Evolutionary conservation across 108 stramenopile species (phyloP).

Genomic region (Stephanodiscus triporus): DNA sequence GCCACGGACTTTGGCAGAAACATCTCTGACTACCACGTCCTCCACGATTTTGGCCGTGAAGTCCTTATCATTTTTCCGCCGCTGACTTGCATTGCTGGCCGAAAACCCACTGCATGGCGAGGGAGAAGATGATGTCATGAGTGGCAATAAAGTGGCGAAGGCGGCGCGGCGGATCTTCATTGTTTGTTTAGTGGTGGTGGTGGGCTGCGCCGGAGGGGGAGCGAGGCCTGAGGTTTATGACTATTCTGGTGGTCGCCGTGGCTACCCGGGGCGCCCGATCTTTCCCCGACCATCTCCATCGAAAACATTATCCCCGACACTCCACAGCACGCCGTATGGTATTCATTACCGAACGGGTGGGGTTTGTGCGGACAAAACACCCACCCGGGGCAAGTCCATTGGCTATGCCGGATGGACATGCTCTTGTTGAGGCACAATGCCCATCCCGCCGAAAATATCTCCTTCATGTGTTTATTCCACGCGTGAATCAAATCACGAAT

Average conservation of each 20-base stretch:
- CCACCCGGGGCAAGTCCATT: slow-evolving; percentile 36
- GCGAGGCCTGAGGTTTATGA: too few relatives aligned
- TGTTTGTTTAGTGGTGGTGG: not conserved
- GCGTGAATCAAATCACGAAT: too few relatives aligned
- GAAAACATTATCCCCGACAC: slow-evolving; percentile 30
- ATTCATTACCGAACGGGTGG: slow-evolving; percentile 50
- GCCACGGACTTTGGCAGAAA: slow-evolving; percentile 7
- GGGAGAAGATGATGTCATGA: not conserved
- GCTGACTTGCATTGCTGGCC: not conserved
- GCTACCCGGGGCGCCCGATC: too few relatives aligned
- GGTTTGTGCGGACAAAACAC: slow-evolving; percentile 46
- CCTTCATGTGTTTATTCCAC: too few relatives aligned
- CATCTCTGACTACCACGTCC: slow-evolving; percentile 11
- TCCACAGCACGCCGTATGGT: slow-evolving; percentile 41
- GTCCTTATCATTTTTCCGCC: slow-evolving; percentile 1
- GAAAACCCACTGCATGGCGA: slow-evolving; percentile 12
- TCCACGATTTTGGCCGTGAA: slow-evolving; percentile 13
- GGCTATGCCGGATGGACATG: slow-evolving; percentile 30
- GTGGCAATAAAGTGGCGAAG: not conserved
- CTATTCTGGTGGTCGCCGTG: too few relatives aligned
- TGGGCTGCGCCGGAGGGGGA: too few relatives aligned
- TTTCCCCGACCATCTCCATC: slow-evolving; percentile 35
- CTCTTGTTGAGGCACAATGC: too few relatives aligned
- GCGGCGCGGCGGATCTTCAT: slow-evolving; percentile 1
- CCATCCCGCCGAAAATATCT: too few relatives aligned